Percentiles rank a stretch among this genome's conserved stretches.
These are phyloP conservation scores for Xylaria grammica DNA, from an alignment of 495 filamentous ascomycete species.

Conservation along the genomic window DNA sequence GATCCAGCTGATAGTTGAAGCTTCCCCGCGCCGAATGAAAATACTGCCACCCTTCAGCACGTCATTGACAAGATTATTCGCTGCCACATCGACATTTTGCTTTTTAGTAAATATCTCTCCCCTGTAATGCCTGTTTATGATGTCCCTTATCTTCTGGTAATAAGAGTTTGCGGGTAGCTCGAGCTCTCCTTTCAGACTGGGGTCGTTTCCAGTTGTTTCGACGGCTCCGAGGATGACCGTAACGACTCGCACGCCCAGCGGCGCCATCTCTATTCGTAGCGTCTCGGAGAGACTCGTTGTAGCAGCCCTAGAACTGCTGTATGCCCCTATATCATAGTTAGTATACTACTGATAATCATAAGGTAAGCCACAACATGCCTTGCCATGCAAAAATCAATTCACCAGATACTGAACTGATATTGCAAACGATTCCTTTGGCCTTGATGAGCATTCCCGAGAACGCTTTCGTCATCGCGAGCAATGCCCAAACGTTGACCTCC, in stretches of 20 bases:
- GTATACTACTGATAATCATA: slow-evolving; percentile 16
- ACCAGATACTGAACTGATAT: slow-evolving; percentile 42
- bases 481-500: slow-evolving; percentile 57
- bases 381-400: slow-evolving; percentile 5
- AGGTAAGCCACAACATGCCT: slow-evolving; percentile 30
- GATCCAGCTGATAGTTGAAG: background rate
- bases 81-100: slow-evolving; percentile 2
- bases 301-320: slow-evolving; percentile 70
- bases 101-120: background rate
- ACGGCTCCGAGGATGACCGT: slow-evolving; percentile 29
- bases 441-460: slow-evolving; percentile 53
- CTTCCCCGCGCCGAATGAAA: slow-evolving; percentile 5
- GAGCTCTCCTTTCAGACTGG: background rate
- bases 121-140: background rate
- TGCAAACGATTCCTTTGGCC: slow-evolving; percentile 51
- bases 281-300: slow-evolving; percentile 65
- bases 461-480: slow-evolving; percentile 51
- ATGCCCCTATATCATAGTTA: slow-evolving; percentile 43
- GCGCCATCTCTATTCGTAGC: slow-evolving; percentile 60
- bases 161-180: slow-evolving; percentile 2
- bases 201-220: slow-evolving; percentile 26
- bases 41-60: background rate
- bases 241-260: slow-evolving; percentile 51
- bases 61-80: slow-evolving; percentile 11
- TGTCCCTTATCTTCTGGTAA: slow-evolving; percentile 3